Evolutionary conservation across 1,284 basidiomycete species (phyloP), one percentile per base, ranked within the genome.

Genomic region (Fomes fomentarius): DNA sequence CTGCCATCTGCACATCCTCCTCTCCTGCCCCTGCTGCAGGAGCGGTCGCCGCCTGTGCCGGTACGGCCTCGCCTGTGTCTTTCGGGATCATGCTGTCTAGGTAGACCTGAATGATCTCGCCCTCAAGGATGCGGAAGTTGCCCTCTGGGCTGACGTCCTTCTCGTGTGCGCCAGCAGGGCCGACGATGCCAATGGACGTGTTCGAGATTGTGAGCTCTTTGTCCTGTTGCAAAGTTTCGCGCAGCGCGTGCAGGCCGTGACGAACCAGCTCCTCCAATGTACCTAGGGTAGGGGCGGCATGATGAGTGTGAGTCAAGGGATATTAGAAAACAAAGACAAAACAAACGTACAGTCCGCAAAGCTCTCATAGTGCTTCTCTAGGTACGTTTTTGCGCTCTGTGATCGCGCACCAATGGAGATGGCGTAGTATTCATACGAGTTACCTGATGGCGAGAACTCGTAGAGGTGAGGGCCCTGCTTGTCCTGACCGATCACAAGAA

Each of bases 361-460:
- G 64, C 82, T 84, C 69, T 94, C 91, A 66, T 87, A 96, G 70
- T 98, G 88, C 71, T 91, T 91, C 79, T 99, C 97, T 26, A 99
- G 80, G 71, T 99, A 99, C 8, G 97, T 99, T 78, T 98, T 99
- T 50, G 97, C 96, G 64, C 93, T 96, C 76, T 99, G 97, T 72
- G 89, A 94, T 45, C 97, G 85, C 15, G 97, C 97, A 47, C 97
- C 97, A 71, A 99, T 98, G 26, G 94, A 96, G 86, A 98, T 97
- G 40, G 97, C 97, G 70, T 89, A 95, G 77, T 98, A 99, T 74
- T 99, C 97, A 71, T 96, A 98, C 46, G 94, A 94, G 69, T 94
- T 97, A 25, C 97, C 97, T 0, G 96, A 93, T 0, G 97, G 97
- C 1, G 93, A 95, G 77, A 99, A 99, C 73, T 99, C 97, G 75